phyloP scores from a whole-genome alignment of 805 yeast species.

The Candida verbasci region DNA sequence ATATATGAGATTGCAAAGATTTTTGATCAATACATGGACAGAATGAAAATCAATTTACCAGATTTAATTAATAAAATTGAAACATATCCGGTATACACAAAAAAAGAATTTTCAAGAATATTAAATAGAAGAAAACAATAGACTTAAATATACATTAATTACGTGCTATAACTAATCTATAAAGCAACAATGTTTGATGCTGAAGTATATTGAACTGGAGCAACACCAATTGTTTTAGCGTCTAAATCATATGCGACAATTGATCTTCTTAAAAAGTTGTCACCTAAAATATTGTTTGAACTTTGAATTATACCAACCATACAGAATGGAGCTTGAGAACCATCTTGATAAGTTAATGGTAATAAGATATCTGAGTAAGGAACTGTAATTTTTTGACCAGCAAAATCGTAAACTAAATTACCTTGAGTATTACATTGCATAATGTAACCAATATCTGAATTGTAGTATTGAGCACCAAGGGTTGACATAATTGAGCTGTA shows the following conservation, averaged over 20 bases:
- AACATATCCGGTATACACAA: conserved; percentile 86
- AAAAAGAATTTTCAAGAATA: conserved; percentile 66
- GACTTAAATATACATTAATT: neutral
- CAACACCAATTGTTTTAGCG: conserved; percentile 47
- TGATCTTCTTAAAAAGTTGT: conserved; percentile 53
- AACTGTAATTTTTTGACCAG: conserved; percentile 16
- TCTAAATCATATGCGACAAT: conserved; percentile 59
- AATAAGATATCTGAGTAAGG: conserved; percentile 13
- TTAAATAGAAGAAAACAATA: conserved; percentile 3
- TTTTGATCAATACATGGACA: conserved; percentile 7
- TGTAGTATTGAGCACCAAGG: conserved; percentile 13
- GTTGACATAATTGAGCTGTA: conserved; percentile 13
- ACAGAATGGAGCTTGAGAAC: conserved; percentile 35
- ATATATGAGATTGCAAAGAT: conserved; percentile 17
- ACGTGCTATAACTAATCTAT: neutral
- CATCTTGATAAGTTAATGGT: conserved; percentile 17
- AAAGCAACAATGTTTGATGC: conserved; percentile 7
- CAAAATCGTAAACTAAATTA: conserved; percentile 31
- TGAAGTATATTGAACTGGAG: conserved; percentile 37
- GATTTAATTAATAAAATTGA: conserved; percentile 90
- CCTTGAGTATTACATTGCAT: conserved; percentile 25
- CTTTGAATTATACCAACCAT: conserved; percentile 13
- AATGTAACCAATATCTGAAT: conserved; percentile 23
- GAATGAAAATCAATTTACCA: conserved; percentile 8
- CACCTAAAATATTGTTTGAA: conserved; percentile 46